These are phyloP conservation scores for Leishmania gerbilli DNA, from an alignment of 208 protist species.

Conservation along the genomic window DNA sequence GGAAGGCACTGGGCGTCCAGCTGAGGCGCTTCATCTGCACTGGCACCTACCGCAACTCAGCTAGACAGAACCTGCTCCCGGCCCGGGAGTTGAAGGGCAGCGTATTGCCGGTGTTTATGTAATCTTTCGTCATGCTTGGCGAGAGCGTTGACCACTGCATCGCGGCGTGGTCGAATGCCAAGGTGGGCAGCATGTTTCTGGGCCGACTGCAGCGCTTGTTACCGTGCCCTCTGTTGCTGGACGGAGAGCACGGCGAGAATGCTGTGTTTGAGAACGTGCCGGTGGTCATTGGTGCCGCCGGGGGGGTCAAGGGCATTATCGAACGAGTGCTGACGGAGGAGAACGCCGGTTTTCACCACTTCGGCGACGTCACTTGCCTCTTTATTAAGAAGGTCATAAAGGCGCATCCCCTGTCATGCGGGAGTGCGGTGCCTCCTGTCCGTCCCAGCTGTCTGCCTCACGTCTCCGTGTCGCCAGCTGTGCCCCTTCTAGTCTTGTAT, in stretches of 20 bases:
- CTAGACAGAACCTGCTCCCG: conserved; percentile 41
- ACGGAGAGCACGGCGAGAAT: conserved; percentile 47
- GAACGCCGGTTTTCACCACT: conserved; percentile 41
- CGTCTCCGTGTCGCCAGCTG: no score
- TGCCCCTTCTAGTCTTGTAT: no score
- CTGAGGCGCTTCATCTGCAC: conserved; percentile 49
- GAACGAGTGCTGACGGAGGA: conserved; percentile 46
- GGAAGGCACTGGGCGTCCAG: conserved; percentile 38
- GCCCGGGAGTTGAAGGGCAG: conserved; percentile 33
- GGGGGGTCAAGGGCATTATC: conserved; percentile 44
- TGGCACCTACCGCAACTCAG: conserved; percentile 48
- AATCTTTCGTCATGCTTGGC: conserved; percentile 55
- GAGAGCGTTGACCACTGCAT: conserved; percentile 59
- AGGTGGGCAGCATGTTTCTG: conserved; percentile 41
- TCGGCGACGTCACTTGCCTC: conserved; percentile 39
- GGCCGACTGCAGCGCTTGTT: conserved; percentile 45
- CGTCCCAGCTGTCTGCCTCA: neutral
- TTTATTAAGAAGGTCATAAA: conserved; percentile 34
- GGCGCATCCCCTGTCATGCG: conserved; percentile 22
- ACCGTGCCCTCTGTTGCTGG: conserved; percentile 46
- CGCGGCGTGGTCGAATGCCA: conserved; percentile 43
- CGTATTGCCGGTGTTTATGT: conserved; percentile 38
- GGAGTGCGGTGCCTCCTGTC: neutral
- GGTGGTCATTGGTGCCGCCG: conserved; percentile 34
- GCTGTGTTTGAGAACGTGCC: conserved; percentile 46